These are phyloP conservation scores for Musa itinerans DNA, from an alignment of 176 grass and related monocot species.

Conservation along the genomic window DNA sequence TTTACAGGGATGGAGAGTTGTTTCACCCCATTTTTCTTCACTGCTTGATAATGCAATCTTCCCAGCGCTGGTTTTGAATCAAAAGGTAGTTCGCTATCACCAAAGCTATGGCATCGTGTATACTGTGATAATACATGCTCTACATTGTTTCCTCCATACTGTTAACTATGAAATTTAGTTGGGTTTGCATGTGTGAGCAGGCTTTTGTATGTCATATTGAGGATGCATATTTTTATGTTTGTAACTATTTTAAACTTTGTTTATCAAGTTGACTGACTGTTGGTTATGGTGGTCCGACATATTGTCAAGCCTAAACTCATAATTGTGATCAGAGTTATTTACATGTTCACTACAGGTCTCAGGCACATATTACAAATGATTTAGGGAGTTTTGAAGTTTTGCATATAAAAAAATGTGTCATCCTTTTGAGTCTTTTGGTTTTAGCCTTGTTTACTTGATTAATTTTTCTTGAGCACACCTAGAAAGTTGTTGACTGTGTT, in stretches of 20 bases:
- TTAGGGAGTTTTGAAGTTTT: too few species aligned
- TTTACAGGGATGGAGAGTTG: slow-evolving; percentile 79
- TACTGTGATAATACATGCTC: neutral
- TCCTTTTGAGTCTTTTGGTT: neutral
- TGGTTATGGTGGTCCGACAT: neutral
- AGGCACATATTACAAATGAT: too few species aligned
- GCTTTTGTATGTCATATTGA: neutral
- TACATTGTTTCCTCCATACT: neutral
- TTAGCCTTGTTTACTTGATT: neutral
- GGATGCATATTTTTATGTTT: neutral
- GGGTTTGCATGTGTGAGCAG: neutral
- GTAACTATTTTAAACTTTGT: neutral
- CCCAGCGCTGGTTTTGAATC: slow-evolving; percentile 73
- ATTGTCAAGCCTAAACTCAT: neutral
- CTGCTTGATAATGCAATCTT: slow-evolving; percentile 72
- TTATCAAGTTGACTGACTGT: neutral
- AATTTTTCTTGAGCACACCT: neutral
- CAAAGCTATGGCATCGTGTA: neutral
- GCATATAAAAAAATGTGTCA: too few species aligned
- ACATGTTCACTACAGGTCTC: too few species aligned
- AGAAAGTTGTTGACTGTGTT: too few species aligned
- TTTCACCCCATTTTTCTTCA: slow-evolving; percentile 83
- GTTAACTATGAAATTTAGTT: neutral
- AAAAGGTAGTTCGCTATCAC: slow-evolving; percentile 40
- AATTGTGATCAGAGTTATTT: neutral